Percentiles rank a stretch among this genome's conserved stretches.
These are phyloP conservation scores for Zoysia matrella DNA, from an alignment of 202 grass and related monocot species.

Conservation along the genomic window DNA sequence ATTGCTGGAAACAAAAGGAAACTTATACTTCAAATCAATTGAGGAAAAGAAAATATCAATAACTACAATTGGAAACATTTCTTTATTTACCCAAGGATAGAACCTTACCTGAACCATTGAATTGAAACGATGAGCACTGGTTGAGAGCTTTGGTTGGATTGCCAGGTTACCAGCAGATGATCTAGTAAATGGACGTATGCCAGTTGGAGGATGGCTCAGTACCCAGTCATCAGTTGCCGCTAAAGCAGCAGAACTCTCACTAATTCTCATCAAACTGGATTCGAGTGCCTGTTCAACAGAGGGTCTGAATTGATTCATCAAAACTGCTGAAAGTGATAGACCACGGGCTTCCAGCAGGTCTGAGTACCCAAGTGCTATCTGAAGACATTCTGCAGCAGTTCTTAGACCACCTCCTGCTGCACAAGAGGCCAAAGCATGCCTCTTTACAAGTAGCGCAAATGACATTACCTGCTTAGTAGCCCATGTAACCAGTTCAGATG, in stretches of 20 bases:
- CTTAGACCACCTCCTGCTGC: slow-evolving; percentile 83
- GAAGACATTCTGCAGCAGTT: slow-evolving; percentile 77
- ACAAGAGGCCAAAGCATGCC: slow-evolving; percentile 82
- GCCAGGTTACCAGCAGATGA: slow-evolving; percentile 53
- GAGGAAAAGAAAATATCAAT: not conserved
- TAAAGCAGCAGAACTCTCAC: slow-evolving; percentile 87
- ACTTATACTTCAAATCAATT: not conserved
- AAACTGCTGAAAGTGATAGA: slow-evolving; percentile 80
- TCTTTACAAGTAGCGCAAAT: slow-evolving; percentile 81
- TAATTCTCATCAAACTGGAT: slow-evolving; percentile 90
- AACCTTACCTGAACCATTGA: slow-evolving; percentile 93
- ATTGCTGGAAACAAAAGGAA: not conserved
- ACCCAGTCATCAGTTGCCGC: slow-evolving; percentile 90
- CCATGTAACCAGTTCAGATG: slow-evolving; percentile 51
- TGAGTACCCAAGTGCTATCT: slow-evolving; percentile 87
- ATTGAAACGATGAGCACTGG: slow-evolving; percentile 86
- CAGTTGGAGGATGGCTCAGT: slow-evolving; percentile 72
- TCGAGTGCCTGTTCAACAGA: slow-evolving; percentile 85
- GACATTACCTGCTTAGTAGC: slow-evolving; percentile 52
- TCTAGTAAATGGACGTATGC: slow-evolving; percentile 63
- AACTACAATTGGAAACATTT: slow-evolving; percentile 35
- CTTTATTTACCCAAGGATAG: slow-evolving; percentile 4
- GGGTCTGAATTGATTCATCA: slow-evolving; percentile 85
- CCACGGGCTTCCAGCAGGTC: slow-evolving; percentile 79
- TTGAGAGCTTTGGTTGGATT: slow-evolving; percentile 87